A percentile compares a stretch with the other conserved stretches of the same genome.
Conservation (phyloP, 2,329 filamentous ascomycete genomes). For the Apiospora marii region DNA sequence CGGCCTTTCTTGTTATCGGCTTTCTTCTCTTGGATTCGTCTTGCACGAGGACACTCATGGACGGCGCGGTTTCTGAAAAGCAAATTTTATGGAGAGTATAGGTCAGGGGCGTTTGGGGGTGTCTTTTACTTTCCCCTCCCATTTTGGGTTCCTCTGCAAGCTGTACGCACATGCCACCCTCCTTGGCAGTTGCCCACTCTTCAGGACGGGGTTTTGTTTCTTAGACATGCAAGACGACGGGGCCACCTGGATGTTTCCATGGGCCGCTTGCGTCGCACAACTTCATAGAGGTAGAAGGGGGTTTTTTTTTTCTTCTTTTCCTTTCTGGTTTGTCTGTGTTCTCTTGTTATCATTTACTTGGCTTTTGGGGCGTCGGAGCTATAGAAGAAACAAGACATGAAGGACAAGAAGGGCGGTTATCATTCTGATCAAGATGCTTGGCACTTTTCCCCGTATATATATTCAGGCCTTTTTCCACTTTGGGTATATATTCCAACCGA, state of each 20-base stretch:
- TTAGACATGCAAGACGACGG: slow-evolving; percentile 13
- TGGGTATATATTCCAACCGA: background rate
- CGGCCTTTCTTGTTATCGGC: background rate
- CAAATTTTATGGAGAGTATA: slow-evolving; percentile 8
- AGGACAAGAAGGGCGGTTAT: slow-evolving; percentile 10
- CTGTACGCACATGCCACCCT: background rate
- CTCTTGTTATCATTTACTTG: background rate
- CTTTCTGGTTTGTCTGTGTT: background rate
- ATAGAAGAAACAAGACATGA: slow-evolving; percentile 15
- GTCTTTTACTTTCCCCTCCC: background rate
- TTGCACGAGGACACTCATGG: slow-evolving; percentile 16
- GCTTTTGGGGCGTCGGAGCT: slow-evolving; percentile 8
- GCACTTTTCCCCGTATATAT: slow-evolving; percentile 8
- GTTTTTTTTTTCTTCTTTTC: background rate
- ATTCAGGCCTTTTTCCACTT: background rate
- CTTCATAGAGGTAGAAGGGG: slow-evolving; percentile 9
- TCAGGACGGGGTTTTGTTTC: background rate
- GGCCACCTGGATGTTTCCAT: background rate
- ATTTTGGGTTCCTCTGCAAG: background rate
- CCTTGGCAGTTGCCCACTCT: slow-evolving; percentile 1
- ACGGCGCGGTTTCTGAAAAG: slow-evolving; percentile 16
- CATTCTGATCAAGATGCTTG: slow-evolving; percentile 12
- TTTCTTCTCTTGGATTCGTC: slow-evolving; percentile 17
- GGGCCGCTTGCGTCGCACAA: slow-evolving; percentile 6
- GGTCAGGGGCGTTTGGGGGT: slow-evolving; percentile 11